Conservation (phyloP, 73 alveolate species). For the Stentor coeruleus region DNA sequence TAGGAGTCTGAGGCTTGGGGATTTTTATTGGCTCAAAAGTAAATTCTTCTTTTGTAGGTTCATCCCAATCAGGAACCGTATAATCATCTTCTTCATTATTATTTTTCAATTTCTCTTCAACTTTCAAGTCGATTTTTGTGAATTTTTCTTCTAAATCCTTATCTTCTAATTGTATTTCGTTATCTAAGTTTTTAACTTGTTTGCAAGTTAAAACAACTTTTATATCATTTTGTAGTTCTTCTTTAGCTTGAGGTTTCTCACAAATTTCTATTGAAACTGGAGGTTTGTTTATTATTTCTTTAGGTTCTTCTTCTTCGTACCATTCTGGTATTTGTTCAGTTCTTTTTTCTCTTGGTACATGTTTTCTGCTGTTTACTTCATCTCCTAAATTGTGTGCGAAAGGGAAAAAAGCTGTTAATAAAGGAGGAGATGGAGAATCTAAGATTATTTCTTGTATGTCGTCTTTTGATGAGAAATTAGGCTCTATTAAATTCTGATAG, state of each 20-base stretch:
- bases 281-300: not conserved
- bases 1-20: not conserved
- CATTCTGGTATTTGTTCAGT: not conserved
- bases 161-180: too few relatives aligned
- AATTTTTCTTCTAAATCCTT: not conserved
- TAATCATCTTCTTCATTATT: slow-evolving; percentile 9
- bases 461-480: not conserved
- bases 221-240: not conserved
- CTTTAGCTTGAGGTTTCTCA: not conserved
- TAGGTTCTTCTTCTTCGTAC: not conserved
- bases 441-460: not conserved
- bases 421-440: not conserved
- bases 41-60: too few relatives aligned
- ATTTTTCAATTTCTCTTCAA: not conserved
- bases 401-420: too few relatives aligned
- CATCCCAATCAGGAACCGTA: slow-evolving; percentile 3
- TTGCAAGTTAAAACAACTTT: too few relatives aligned
- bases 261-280: not conserved
- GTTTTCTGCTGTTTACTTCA: not conserved
- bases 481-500: not conserved
- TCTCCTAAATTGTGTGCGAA: not conserved
- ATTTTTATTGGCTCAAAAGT: not conserved
- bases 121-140: not conserved
- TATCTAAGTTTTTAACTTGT: too few relatives aligned
- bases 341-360: not conserved